Conservation (phyloP, 352 stramenopile species). For the Pythium chondricola region DNA sequence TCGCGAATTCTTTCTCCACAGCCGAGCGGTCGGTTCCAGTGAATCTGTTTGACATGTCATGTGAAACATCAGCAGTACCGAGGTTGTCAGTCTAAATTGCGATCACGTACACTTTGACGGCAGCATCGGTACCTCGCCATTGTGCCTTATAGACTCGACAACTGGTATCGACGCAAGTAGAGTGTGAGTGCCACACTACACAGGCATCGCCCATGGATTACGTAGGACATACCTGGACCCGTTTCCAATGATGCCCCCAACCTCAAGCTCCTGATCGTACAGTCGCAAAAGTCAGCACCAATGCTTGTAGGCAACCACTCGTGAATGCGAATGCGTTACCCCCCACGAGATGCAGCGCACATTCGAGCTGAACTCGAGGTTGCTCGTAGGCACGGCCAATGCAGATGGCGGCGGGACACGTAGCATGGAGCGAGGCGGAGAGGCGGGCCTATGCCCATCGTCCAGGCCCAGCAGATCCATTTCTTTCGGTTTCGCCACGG, state of each 20-base stretch:
- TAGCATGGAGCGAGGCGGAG: too few species aligned
- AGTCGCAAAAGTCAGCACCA: background rate
- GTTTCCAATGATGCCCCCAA: slow-evolving; percentile 50
- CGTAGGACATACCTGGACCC: slow-evolving; percentile 45
- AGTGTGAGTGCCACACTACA: background rate
- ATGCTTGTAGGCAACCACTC: background rate
- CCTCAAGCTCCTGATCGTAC: slow-evolving; percentile 24
- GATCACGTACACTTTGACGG: slow-evolving; percentile 58
- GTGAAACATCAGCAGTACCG: background rate
- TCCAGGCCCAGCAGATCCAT: slow-evolving; percentile 14
- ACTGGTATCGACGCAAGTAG: slow-evolving; percentile 20
- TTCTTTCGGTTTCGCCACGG: background rate
- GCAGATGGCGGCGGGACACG: slow-evolving; percentile 1
- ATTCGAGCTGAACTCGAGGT: background rate
- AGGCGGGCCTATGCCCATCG: background rate
- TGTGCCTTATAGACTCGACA: slow-evolving; percentile 71
- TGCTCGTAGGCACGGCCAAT: background rate
- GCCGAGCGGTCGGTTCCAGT: slow-evolving; percentile 33
- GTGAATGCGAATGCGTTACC: slow-evolving; percentile 3
- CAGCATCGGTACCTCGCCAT: slow-evolving; percentile 70
- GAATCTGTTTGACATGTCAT: slow-evolving; percentile 26
- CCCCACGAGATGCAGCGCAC: slow-evolving; percentile 4
- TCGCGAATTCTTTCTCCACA: slow-evolving; percentile 67
- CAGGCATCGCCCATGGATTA: background rate
- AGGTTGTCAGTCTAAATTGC: background rate